Evolutionary conservation across 192 early-diverging fungal genomes (phyloP).

Genomic region (Umbelopsis ramanniana): DNA sequence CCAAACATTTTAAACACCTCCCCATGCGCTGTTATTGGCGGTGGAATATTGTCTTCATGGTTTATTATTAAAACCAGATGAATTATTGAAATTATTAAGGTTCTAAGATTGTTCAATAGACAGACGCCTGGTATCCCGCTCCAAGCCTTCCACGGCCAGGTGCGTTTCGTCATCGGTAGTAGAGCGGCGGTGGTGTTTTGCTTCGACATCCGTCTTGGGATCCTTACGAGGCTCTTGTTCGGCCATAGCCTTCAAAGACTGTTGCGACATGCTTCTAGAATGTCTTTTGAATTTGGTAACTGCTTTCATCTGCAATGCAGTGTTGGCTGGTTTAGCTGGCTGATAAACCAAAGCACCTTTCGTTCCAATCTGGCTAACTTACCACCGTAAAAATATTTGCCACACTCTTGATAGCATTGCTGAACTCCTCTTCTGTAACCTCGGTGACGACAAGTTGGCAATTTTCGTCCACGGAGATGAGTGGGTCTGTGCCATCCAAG

Average conservation of each 20-base stretch:
- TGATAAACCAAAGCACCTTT: no score
- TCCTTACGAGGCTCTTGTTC: constrained; percentile 22
- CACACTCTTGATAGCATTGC: constrained; percentile 71
- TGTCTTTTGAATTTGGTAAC: constrained; percentile 54
- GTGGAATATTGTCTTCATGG: no score
- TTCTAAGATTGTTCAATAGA: constrained; percentile 12
- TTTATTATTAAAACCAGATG: no score
- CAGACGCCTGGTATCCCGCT: neutral
- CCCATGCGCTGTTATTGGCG: neutral
- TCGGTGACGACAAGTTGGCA: constrained; percentile 70
- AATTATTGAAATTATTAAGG: neutral
- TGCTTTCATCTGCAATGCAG: constrained; percentile 49
- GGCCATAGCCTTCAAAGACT: constrained; percentile 30
- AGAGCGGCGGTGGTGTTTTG: neutral
- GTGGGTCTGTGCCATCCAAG: constrained; percentile 55
- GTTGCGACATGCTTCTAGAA: constrained; percentile 42
- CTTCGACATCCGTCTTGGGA: neutral
- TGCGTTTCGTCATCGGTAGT: neutral
- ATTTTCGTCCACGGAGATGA: constrained; percentile 79
- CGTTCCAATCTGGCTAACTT: constrained; percentile 18
- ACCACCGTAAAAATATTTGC: constrained; percentile 69
- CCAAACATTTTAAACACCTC: neutral
- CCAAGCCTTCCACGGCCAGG: constrained; percentile 1
- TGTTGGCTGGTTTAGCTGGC: neutral
- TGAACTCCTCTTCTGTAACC: constrained; percentile 87